Evolutionary conservation across 2,329 filamentous ascomycete species (phyloP), one percentile per base, ranked within the genome.

Genomic region (Aspergillus terreus): DNA sequence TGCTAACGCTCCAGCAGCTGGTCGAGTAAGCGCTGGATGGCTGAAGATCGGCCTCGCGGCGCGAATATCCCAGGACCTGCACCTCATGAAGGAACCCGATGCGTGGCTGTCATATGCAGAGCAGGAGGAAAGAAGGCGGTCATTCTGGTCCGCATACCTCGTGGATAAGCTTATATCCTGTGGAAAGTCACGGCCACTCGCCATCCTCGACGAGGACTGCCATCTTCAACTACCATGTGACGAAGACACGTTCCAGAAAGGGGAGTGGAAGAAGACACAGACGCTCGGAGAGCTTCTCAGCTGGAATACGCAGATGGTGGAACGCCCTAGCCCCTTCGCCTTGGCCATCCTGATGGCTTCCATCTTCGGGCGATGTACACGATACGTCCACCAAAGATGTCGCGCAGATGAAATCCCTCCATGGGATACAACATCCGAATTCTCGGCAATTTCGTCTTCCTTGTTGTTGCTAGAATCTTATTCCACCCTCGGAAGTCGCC

Each of bases 41-140:
- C 51, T 75, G 6, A 73, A 74, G 23, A 62, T 67, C 12, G 63
- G 63, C 2, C 46, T 66, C 2, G 59, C 65, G 1, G 62, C 73
- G 61, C 94, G 89, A 38, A 94, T 82, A 67, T 92, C 88, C 6
- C 66, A 69, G 44, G 63, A 63, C 42, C 69, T 73, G 15, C 65
- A 64, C 9, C 67, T 67, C 7, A 65, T 64, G 58, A 53, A 43
- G 3, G 64, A 67, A 15, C 57, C 61, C 2, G 42, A 42, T 6
- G 21, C 38, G 7, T 55, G 54, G 33, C 44, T 63, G 1, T 47
- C 63, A 9, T 49, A 50, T 33, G 23, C 54, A 0, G 59, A 65
- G 36, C 63, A 67, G 41, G 66, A 68, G 44, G 65, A 68, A 40
- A 54, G 54, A 17, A 57, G 65, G 12, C 53, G 63, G 27, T 56